A percentile compares a stretch with the other conserved stretches of the same genome.
phyloP scores from a whole-genome alignment of 2,329 filamentous ascomycete genomes.

The Thelonectria discophora region DNA sequence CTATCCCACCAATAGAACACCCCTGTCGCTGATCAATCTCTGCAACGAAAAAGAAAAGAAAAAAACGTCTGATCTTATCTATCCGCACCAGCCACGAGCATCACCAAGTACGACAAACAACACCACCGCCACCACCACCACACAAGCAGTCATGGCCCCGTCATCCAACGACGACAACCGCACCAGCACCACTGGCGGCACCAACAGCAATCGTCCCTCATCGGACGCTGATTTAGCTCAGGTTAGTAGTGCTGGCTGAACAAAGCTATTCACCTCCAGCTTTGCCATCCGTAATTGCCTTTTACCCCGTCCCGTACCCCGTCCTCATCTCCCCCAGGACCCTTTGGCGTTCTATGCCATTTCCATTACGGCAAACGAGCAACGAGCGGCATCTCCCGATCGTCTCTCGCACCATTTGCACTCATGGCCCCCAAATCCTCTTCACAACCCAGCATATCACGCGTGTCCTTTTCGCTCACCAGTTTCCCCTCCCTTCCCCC shows the following conservation, averaged over 20 bases:
- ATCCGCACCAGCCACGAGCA: neutral
- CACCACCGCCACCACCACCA: conserved; percentile 27
- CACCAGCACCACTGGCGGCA: too few relatives aligned
- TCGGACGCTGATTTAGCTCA: conserved; percentile 41
- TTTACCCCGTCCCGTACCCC: neutral
- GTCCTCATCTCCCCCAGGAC: neutral
- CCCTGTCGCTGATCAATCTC: neutral
- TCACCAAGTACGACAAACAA: neutral
- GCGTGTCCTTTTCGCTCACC: neutral
- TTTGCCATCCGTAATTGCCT: neutral
- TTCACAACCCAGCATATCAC: neutral
- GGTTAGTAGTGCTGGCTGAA: conserved; percentile 28
- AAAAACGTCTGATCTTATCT: neutral
- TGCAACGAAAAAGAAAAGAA: neutral
- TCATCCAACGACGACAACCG: conserved; percentile 12
- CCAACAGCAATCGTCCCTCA: conserved; percentile 21
- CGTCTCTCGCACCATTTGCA: neutral
- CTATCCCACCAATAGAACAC: neutral
- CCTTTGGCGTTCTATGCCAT: neutral
- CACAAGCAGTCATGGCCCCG: conserved; percentile 21
- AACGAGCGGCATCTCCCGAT: neutral
- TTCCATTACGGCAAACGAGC: neutral
- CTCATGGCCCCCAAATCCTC: neutral
- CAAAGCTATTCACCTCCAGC: neutral
- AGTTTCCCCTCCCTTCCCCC: conserved; percentile 13